Evolutionary conservation across 306 rosid species (phyloP).

Genomic region (Pachyrhizus erosus): DNA sequence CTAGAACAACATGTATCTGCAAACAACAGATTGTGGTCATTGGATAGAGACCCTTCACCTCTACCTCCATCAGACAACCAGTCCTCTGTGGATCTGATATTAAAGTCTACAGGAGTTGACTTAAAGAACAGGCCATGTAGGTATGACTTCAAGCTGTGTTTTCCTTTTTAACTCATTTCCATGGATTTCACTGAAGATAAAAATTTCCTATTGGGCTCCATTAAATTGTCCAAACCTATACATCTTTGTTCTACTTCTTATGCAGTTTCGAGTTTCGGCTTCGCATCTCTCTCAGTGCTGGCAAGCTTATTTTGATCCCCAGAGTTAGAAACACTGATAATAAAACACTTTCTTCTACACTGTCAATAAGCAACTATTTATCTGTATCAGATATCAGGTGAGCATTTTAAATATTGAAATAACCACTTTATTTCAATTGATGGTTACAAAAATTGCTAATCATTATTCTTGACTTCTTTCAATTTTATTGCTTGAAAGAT

Average conservation of each 20-base stretch:
- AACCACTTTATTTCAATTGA: background rate
- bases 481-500: constrained; percentile 22
- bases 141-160: background rate
- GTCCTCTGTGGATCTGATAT: constrained; percentile 63
- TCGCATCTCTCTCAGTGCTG: constrained; percentile 56
- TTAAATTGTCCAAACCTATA: background rate
- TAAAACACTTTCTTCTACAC: constrained; percentile 55
- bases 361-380: constrained; percentile 59
- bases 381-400: constrained; percentile 74
- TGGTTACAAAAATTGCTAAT: background rate
- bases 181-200: background rate
- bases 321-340: constrained; percentile 64
- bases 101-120: constrained; percentile 63
- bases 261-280: constrained; percentile 72
- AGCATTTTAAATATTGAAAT: constrained; percentile 7
- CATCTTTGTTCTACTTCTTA: constrained; percentile 6
- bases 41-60: constrained; percentile 64
- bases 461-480: background rate
- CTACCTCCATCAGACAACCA: constrained; percentile 59
- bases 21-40: constrained; percentile 62
- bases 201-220: background rate
- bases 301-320: constrained; percentile 59
- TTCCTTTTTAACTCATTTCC: background rate
- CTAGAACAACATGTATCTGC: constrained; percentile 57
- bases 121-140: background rate